Base-by-base conservation (phyloP, 2,329 filamentous ascomycete species). In the Aspergillus ibericus region DNA sequence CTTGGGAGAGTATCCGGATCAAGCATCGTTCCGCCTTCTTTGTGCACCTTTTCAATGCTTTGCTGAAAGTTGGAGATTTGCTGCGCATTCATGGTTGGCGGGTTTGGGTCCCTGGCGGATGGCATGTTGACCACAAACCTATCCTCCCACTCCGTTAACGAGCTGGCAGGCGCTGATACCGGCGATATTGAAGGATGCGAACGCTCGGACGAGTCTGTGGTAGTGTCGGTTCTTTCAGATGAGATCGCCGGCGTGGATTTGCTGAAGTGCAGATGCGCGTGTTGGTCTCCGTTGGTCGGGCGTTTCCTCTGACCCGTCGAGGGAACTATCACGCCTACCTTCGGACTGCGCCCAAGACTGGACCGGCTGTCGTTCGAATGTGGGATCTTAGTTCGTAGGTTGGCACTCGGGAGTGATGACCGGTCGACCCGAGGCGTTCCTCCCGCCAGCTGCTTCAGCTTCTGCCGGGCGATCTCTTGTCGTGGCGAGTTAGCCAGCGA, bases 51-150 rank as follows among this genome's bases (percentile, higher is more conserved):
- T 32, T 75, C 72, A 12, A 77, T 74, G 32, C 69, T 74, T 51
- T 69, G 66, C 51, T 78, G 77, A 44, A 75, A 79, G 15, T 75
- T 67, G 2, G 63, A 48, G 35, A 78, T 77, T 56, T 79, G 73
- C 32, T 74, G 67, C 1, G 67, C 65, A 4, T 72, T 76, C 73
- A 78, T 74, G 1, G 66, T 71, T 4, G 74, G 71, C 3, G 76
- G 76, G 44, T 75, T 76, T 0, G 77, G 75, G 2, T 78, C 75
- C 36, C 70, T 75, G 3, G 76, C 75, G 18, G 75, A 74, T 5
- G 76, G 76, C 75, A 78, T 79, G 50, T 78, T 69, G 34, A 78
- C 74, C 46, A 78, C 75, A 59, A 78, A 78, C 64, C 67, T 69
- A 58, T 79, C 76, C 53, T 75, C 73, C 70, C 74, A 72, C 36